These are phyloP conservation scores for Candida ponderosae DNA, from an alignment of 805 yeast genomes.

Conservation along the genomic window DNA sequence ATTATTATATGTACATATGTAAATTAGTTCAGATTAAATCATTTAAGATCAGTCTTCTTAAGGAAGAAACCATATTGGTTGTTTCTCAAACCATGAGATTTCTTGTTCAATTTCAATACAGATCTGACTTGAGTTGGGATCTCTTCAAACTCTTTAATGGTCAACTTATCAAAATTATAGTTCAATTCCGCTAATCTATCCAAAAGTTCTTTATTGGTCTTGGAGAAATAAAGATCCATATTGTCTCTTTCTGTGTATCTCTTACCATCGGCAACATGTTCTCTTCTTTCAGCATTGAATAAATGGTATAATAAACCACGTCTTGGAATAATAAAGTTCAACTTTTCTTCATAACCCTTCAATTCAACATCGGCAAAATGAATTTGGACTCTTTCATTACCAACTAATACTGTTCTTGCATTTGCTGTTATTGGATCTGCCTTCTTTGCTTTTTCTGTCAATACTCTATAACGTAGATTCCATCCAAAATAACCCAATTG, in stretches of 20 bases:
- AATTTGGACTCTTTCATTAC: constrained; percentile 30
- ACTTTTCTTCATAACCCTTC: constrained; percentile 31
- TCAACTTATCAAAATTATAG: no score
- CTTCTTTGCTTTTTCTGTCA: constrained; percentile 35
- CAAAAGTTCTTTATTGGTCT: no score
- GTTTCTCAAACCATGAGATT: no score
- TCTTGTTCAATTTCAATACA: neutral
- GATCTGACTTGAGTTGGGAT: neutral
- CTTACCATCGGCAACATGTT: constrained; percentile 5
- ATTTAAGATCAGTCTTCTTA: neutral
- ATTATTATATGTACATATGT: no score
- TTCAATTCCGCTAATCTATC: neutral
- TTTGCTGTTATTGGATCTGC: constrained; percentile 32
- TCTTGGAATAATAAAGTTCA: constrained; percentile 54
- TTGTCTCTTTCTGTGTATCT: neutral
- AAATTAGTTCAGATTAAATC: no score
- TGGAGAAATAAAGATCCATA: neutral
- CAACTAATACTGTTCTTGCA: constrained; percentile 23
- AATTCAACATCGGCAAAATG: constrained; percentile 36
- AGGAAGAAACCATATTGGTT: neutral
- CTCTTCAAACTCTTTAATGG: neutral
- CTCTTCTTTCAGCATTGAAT: constrained; percentile 41
- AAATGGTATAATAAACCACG: constrained; percentile 50
- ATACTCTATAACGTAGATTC: constrained; percentile 73
- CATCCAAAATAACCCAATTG: constrained; percentile 92